These are phyloP conservation scores for Trichophyton rubrum DNA, from an alignment of 2,329 filamentous ascomycete species.

Conservation along the genomic window DNA sequence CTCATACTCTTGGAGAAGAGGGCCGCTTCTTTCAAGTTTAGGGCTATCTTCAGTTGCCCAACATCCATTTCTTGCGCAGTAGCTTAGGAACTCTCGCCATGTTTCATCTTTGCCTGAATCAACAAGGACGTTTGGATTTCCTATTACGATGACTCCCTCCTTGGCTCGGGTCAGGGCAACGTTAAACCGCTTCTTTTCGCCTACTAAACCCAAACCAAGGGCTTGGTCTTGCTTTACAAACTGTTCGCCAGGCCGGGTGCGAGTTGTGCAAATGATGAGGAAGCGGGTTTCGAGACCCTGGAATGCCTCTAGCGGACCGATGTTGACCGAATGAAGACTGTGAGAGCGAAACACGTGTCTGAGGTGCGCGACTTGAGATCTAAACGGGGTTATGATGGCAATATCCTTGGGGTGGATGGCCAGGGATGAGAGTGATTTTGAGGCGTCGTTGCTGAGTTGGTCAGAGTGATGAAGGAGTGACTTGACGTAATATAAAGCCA, in stretches of 20 bases:
- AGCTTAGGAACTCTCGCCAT: constrained; percentile 28
- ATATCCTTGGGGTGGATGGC: constrained; percentile 26
- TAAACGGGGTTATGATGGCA: constrained; percentile 35
- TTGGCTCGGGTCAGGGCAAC: constrained; percentile 36
- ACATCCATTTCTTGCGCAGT: constrained; percentile 29
- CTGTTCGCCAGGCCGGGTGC: constrained; percentile 16
- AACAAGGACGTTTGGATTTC: constrained; percentile 27
- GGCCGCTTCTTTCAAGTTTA: neutral
- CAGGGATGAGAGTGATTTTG: constrained; percentile 5
- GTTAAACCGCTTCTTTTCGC: constrained; percentile 31
- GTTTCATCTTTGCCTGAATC: constrained; percentile 20
- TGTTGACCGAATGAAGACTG: constrained; percentile 29
- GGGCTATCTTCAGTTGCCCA: constrained; percentile 16
- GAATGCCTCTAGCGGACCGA: constrained; percentile 36
- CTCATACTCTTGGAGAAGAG: neutral
- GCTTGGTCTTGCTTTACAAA: constrained; percentile 16
- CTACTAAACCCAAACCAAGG: constrained; percentile 25
- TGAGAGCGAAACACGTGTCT: constrained; percentile 25
- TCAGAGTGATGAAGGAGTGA: constrained; percentile 19
- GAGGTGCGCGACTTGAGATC: constrained; percentile 33
- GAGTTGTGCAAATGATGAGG: constrained; percentile 35
- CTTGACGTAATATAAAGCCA: constrained; percentile 12
- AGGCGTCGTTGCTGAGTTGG: constrained; percentile 18
- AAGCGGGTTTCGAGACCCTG: constrained; percentile 35
- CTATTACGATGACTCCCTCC: constrained; percentile 32